Evolutionary conservation across 2,329 filamentous ascomycete species (phyloP), one percentile per base, ranked within the genome.

Genomic region (Fusarium caatingaense): DNA sequence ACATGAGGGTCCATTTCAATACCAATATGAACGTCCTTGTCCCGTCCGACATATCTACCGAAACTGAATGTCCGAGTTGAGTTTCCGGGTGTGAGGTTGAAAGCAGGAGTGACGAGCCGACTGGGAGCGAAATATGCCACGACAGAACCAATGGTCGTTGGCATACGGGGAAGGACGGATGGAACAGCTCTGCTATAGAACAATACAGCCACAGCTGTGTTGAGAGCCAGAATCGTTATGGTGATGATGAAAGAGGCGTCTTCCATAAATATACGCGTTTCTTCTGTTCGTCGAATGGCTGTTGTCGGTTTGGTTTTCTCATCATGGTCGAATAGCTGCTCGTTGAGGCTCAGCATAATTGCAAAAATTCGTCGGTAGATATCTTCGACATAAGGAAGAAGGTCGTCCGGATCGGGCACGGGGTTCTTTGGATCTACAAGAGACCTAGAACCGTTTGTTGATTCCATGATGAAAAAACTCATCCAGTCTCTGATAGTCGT

Each of bases 1-100:
- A 86, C 80, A 55, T 82, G 82, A 0, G 83, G 82, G 25, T 83
- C 79, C 25, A 80, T 73, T 34, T 89, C 87, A 45, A 89, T 84
- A 0, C 87, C 87, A 1, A 86, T 63, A 58, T 88, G 84, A 0
- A 77, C 74, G 10, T 78, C 77, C 0, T 84, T 83, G 66, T 89
- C 86, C 0, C 68, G 71, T 0, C 85, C 86, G 2, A 86, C 56
- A 56, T 81, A 89, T 0, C 78, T 78, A 0, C 87, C 87, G 68
- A 85, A 89, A 1, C 83, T 84, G 56, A 84, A 85, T 0, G 76
- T 73, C 5, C 65, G 54, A 16, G 7, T 4, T 1, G 76, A 20
- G 13, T 62, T 8, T 3, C 37, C 45, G 1, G 46, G 50, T 1
- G 10, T 5, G 3, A 32, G 3, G 7, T 2, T 13, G 2, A 12